These are phyloP conservation scores for Aspergillus biplanus DNA, from an alignment of 495 filamentous ascomycete species.

Conservation along the genomic window DNA sequence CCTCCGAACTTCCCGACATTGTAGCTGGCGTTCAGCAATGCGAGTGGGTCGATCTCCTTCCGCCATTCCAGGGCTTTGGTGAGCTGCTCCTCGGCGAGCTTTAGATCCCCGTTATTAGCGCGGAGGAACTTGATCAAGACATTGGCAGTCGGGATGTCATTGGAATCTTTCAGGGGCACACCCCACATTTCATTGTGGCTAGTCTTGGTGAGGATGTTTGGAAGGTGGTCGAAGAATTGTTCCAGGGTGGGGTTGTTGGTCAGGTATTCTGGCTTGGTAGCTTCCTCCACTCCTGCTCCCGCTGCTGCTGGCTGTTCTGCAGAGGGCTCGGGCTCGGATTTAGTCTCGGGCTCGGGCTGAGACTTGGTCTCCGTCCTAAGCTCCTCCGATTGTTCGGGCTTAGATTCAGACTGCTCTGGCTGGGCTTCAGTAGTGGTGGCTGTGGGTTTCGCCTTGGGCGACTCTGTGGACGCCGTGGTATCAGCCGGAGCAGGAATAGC, in stretches of 20 bases:
- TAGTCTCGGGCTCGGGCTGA: slow-evolving; percentile 19
- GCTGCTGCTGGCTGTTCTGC: slow-evolving; percentile 14
- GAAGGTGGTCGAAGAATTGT: slow-evolving; percentile 45
- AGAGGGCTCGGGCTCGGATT: slow-evolving; percentile 9
- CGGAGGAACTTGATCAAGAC: slow-evolving; percentile 90
- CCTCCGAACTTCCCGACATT: slow-evolving; percentile 53
- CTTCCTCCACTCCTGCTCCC: not conserved
- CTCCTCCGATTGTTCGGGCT: slow-evolving; percentile 2
- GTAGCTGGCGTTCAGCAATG: slow-evolving; percentile 47
- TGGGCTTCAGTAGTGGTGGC: not conserved
- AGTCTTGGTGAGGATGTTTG: slow-evolving; percentile 49
- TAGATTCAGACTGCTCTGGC: not conserved
- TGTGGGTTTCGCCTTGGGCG: not conserved
- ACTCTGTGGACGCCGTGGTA: not conserved
- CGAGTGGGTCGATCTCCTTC: slow-evolving; percentile 59
- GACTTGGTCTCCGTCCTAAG: slow-evolving; percentile 15
- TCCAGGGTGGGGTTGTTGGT: slow-evolving; percentile 40
- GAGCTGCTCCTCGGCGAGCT: slow-evolving; percentile 74
- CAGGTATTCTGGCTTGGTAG: slow-evolving; percentile 41
- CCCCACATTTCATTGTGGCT: slow-evolving; percentile 80
- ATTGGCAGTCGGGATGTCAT: slow-evolving; percentile 72
- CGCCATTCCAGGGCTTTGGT: slow-evolving; percentile 80
- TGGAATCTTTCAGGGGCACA: slow-evolving; percentile 57
- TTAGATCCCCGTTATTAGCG: slow-evolving; percentile 77
- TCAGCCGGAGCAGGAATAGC: not conserved